phyloP scores from a whole-genome alignment of 305 asterid genomes.

The Salvia sclarea region DNA sequence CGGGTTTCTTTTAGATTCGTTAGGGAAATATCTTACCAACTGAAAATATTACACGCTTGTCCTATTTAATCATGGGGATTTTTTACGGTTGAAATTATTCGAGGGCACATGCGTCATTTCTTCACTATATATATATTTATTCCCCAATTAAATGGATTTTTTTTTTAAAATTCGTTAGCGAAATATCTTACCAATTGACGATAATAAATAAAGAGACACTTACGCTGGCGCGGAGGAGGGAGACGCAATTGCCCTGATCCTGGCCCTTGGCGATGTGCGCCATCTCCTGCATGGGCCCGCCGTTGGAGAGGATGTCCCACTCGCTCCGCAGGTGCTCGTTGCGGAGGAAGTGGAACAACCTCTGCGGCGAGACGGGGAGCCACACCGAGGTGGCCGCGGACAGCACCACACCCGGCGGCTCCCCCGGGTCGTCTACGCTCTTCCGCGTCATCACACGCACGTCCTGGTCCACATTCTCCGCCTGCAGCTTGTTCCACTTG shows the following conservation, averaged over 20 bases:
- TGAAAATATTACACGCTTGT: slow-evolving; percentile 25
- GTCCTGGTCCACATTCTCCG: slow-evolving; percentile 79
- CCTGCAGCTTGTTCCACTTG: slow-evolving; percentile 80
- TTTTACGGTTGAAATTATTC: no score
- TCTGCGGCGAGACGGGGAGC: slow-evolving; percentile 79
- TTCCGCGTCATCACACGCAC: slow-evolving; percentile 89
- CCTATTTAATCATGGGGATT: slow-evolving; percentile 35
- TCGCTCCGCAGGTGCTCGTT: slow-evolving; percentile 79
- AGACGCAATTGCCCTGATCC: slow-evolving; percentile 90
- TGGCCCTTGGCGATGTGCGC: slow-evolving; percentile 92
- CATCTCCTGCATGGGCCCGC: slow-evolving; percentile 98
- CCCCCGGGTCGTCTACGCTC: slow-evolving; percentile 88
- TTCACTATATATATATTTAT: neutral
- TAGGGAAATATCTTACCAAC: no score
- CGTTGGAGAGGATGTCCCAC: slow-evolving; percentile 93
- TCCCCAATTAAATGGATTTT: no score
- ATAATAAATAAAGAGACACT: slow-evolving; percentile 19
- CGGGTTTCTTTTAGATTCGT: no score
- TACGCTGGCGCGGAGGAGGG: slow-evolving; percentile 88
- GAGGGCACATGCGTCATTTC: slow-evolving; percentile 35
- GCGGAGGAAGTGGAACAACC: slow-evolving; percentile 82
- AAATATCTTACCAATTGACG: no score
- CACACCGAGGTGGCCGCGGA: slow-evolving; percentile 96
- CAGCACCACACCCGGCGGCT: slow-evolving; percentile 84
- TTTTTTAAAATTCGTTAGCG: no score